Evolutionary conservation across 495 filamentous ascomycete genomes (phyloP).

Genomic region (Penicillium nucicola): DNA sequence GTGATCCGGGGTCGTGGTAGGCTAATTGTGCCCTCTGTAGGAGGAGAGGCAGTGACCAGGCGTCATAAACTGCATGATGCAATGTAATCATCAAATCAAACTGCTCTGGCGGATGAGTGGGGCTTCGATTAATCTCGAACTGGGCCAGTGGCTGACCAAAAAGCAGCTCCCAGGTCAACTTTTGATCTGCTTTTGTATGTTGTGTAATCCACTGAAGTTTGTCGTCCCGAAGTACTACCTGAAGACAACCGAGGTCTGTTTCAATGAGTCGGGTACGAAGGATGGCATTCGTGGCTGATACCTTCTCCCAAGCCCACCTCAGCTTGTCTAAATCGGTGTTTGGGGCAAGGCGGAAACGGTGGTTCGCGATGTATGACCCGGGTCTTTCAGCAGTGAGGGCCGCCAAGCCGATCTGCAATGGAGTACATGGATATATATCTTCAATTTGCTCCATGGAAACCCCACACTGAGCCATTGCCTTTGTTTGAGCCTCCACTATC

Average conservation of each 20-base stretch:
- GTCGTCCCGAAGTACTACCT: slow-evolving; percentile 3
- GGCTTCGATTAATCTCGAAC: neutral
- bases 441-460: slow-evolving; percentile 35
- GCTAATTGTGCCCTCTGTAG: slow-evolving; percentile 40
- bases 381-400: slow-evolving; percentile 45
- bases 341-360: slow-evolving; percentile 10
- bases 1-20: slow-evolving; percentile 13
- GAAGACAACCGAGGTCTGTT: neutral
- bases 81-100: slow-evolving; percentile 40
- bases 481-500: neutral
- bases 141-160: slow-evolving; percentile 7
- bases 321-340: slow-evolving; percentile 25
- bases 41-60: slow-evolving; percentile 50
- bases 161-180: neutral
- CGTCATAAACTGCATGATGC: slow-evolving; percentile 62
- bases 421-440: slow-evolving; percentile 58
- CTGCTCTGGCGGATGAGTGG: no score
- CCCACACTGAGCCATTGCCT: slow-evolving; percentile 15
- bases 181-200: neutral
- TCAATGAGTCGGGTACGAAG: slow-evolving; percentile 42
- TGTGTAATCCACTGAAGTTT: neutral
- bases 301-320: slow-evolving; percentile 16
- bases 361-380: slow-evolving; percentile 48
- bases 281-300: slow-evolving; percentile 23
- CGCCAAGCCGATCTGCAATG: slow-evolving; percentile 56